phyloP scores from a whole-genome alignment of 1,284 basidiomycete genomes.

The Ceratobasidium sp. region DNA sequence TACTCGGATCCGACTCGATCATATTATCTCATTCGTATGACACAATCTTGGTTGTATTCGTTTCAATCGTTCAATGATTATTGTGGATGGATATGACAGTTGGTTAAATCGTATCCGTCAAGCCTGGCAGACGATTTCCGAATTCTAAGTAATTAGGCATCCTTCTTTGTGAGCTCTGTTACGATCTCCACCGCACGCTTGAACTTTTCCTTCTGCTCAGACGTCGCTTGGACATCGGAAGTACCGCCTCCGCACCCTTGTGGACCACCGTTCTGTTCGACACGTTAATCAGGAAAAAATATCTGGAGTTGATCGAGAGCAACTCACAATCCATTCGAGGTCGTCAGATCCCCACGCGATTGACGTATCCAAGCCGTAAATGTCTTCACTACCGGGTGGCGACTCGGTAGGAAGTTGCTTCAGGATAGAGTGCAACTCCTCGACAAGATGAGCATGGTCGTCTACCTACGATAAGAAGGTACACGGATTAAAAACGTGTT shows the following conservation, averaged over 20 bases:
- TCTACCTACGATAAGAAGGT: constrained; percentile 46
- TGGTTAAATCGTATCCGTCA: too few relatives aligned
- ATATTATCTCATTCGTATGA: too few relatives aligned
- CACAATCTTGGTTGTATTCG: too few relatives aligned
- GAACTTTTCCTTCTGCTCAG: constrained; percentile 74
- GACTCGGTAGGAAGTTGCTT: constrained; percentile 70
- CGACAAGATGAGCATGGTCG: constrained; percentile 60
- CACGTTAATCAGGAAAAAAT: background rate
- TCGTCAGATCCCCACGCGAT: constrained; percentile 73
- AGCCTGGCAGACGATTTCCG: too few relatives aligned
- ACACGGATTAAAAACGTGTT: background rate
- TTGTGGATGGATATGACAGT: too few relatives aligned
- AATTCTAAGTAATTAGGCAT: too few relatives aligned
- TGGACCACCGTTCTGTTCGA: constrained; percentile 67
- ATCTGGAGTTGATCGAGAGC: background rate
- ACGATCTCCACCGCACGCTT: constrained; percentile 75
- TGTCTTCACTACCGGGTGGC: constrained; percentile 74
- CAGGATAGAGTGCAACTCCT: constrained; percentile 72
- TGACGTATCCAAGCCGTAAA: constrained; percentile 76
- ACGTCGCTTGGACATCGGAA: constrained; percentile 67
- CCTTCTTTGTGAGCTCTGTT: too few relatives aligned
- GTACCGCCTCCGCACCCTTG: constrained; percentile 69
- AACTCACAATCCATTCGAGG: constrained; percentile 63
- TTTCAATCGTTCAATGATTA: too few relatives aligned
- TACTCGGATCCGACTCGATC: too few relatives aligned